Conservation (phyloP, 1,139 yeast species). For the Nakaseomyces glabratus region DNA sequence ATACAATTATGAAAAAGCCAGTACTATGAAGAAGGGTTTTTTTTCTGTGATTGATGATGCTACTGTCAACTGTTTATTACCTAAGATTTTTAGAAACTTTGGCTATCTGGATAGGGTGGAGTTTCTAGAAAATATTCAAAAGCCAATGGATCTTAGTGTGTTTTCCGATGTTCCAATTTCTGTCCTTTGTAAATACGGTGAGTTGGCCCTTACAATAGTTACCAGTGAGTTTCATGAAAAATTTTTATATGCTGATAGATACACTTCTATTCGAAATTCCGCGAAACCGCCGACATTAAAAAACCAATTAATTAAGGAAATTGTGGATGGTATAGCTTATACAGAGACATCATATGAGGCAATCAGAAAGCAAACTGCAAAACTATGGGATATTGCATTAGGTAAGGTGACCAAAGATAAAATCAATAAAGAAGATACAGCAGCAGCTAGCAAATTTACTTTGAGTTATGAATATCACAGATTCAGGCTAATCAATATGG, state of each 20-base stretch:
- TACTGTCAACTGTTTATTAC: conserved; percentile 23
- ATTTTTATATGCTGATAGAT: conserved; percentile 22
- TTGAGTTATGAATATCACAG: conserved; percentile 14
- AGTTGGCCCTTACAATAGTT: conserved; percentile 16
- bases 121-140: conserved; percentile 17
- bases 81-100: conserved; percentile 20
- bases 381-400: conserved; percentile 16
- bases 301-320: conserved; percentile 14
- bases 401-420: conserved; percentile 3
- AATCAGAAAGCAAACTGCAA: conserved; percentile 17
- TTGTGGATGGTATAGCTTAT: conserved; percentile 13
- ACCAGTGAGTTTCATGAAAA: conserved; percentile 17
- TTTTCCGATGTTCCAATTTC: conserved; percentile 16
- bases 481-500: conserved; percentile 15
- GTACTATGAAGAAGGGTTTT: conserved; percentile 14
- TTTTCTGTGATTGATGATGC: conserved; percentile 21
- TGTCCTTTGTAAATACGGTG: conserved; percentile 18
- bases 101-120: conserved; percentile 23
- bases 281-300: conserved; percentile 20
- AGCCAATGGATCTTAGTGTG: conserved; percentile 7
- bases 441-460: conserved; percentile 14
- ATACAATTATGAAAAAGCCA: conserved; percentile 19
- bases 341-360: conserved; percentile 15
- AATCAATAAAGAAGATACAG: conserved; percentile 11
- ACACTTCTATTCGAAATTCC: conserved; percentile 23